Evolutionary conservation across 1,284 basidiomycete species (phyloP).

Genomic region (Phlebopus sp.): DNA sequence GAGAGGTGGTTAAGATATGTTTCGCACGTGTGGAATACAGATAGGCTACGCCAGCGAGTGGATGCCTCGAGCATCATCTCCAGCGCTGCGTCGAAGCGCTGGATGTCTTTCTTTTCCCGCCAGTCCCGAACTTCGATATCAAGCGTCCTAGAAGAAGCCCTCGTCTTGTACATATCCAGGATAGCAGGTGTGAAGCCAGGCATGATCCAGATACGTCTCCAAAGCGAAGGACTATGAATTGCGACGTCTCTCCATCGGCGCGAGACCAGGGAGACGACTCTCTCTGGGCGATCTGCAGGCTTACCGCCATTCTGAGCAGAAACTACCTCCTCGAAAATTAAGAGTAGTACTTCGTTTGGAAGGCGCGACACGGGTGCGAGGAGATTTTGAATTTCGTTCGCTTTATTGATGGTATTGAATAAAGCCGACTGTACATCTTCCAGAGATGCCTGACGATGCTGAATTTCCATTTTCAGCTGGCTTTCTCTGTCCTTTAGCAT

Average conservation of each 20-base stretch:
- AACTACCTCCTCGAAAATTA: slow-evolving; percentile 31
- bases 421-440: slow-evolving; percentile 16
- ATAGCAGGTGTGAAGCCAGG: slow-evolving; percentile 21
- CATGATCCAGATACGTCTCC: slow-evolving; percentile 24
- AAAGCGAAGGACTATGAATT: slow-evolving; percentile 27
- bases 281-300: slow-evolving; percentile 22
- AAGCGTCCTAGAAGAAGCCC: slow-evolving; percentile 23
- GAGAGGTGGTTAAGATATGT: slow-evolving; percentile 29
- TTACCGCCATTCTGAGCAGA: slow-evolving; percentile 20
- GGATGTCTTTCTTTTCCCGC: slow-evolving; percentile 32
- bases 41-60: slow-evolving; percentile 27
- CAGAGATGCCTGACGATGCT: slow-evolving; percentile 15
- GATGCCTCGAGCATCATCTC: slow-evolving; percentile 26
- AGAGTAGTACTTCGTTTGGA: slow-evolving; percentile 30
- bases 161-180: slow-evolving; percentile 25
- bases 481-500: slow-evolving; percentile 19
- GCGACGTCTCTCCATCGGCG: slow-evolving; percentile 29
- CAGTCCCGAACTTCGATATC: slow-evolving; percentile 29
- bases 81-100: slow-evolving; percentile 27
- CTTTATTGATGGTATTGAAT: slow-evolving; percentile 21
- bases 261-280: slow-evolving; percentile 27
- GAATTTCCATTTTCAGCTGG: slow-evolving; percentile 18
- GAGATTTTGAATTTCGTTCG: slow-evolving; percentile 30
- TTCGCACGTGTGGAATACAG: slow-evolving; percentile 24
- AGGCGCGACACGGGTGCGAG: slow-evolving; percentile 28